Evolutionary conservation across 495 filamentous ascomycete genomes (phyloP), one percentile per base, ranked within the genome.

Genomic region (Schizothecium vesticola): DNA sequence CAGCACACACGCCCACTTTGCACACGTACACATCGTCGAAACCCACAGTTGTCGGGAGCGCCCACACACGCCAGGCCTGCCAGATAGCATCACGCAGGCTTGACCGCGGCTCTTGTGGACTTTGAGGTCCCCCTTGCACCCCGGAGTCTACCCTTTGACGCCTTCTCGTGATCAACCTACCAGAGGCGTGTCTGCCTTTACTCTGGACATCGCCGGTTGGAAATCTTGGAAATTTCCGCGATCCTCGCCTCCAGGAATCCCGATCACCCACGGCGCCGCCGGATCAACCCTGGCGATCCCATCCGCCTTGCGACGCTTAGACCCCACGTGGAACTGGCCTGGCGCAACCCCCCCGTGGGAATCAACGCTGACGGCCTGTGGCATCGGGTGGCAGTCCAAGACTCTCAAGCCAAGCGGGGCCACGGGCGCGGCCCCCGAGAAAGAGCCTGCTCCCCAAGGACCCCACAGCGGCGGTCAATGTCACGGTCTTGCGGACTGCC

Each of bases 381-480:
- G 59, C 60, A 60, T 57, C 23, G 70, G 63, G 62, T 57, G 63
- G 65, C 70, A 70, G 63, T 68, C 56, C 66, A 56, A 61, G 25
- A 24, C 57, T 61, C 43, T 59, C 68, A 73, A 72, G 65, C 73
- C 73, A 74, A 73, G 75, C 64, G 72, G 78, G 76, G 74, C 71
- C 73, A 70, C 73, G 58, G 67, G 74, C 69, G 73, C 66, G 72
- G 73, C 74, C 69, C 68, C 66, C 65, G 68, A 62, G 55, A 58
- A 66, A 62, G 64, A 57, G 69, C 71, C 69, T 59, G 65, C 70
- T 28, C 31, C 68, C 16, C 55, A 56, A 63, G 69, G 36, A 59
- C 63, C 68, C 21, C 72, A 72, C 31, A 61, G 55, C 69, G 72
- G 77, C 70, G 76, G 80, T 86, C 84, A 83, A 86, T 87, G 84